These are phyloP conservation scores for Candida glaebosa DNA, from an alignment of 805 yeast species.

Conservation along the genomic window DNA sequence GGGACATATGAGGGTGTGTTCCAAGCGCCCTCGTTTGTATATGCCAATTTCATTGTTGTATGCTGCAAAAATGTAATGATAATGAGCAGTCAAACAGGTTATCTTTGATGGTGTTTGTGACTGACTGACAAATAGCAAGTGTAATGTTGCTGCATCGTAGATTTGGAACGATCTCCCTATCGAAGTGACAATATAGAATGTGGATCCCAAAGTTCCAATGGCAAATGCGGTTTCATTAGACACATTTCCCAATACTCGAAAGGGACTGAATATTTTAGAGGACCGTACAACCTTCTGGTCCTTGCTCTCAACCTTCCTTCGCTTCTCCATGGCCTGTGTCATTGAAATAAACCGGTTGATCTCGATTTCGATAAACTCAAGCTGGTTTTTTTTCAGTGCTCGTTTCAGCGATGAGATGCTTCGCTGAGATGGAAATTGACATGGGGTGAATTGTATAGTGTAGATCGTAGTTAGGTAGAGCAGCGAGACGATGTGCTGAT, in stretches of 20 bases:
- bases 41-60: conserved; percentile 71
- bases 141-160: conserved; percentile 85
- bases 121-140: conserved; percentile 80
- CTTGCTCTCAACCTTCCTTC: conserved; percentile 22
- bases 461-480: too few relatives aligned
- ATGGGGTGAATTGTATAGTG: too few relatives aligned
- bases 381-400: background rate
- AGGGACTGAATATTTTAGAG: conserved; percentile 70
- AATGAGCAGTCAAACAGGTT: conserved; percentile 70
- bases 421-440: background rate
- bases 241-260: conserved; percentile 85
- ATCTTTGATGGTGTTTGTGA: conserved; percentile 70
- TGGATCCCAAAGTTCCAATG: conserved; percentile 80
- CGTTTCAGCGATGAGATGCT: background rate
- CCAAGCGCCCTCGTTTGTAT: conserved; percentile 76
- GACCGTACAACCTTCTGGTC: conserved; percentile 11
- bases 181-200: conserved; percentile 83
- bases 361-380: background rate
- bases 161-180: conserved; percentile 91
- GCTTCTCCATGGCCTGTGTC: conserved; percentile 24
- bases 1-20: conserved; percentile 35
- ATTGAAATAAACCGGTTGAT: background rate
- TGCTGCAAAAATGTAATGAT: conserved; percentile 79
- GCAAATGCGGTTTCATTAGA: conserved; percentile 84
- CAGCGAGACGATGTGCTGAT: too few relatives aligned